Base-by-base conservation (phyloP, 1,284 basidiomycete species). In the Ceratorhiza oryzae-sativae region DNA sequence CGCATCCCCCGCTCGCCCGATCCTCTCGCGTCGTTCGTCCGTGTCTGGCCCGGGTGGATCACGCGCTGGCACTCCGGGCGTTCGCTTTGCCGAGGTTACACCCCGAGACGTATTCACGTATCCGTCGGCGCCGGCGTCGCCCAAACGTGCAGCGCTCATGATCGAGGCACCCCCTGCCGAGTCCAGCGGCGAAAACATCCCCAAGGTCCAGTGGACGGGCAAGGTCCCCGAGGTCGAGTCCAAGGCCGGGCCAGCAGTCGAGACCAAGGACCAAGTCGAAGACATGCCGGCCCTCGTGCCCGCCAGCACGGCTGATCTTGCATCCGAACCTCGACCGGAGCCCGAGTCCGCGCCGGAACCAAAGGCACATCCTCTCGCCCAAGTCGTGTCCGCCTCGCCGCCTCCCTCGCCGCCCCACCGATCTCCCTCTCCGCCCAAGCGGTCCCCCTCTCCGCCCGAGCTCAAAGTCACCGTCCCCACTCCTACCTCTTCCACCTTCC, bases 71-170 rank as follows among this genome's bases (percentile, higher is more conserved):
- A 42, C 45, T 45, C 82, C 84, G 6, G 83, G 79, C 70, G 77
- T 87, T 18, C 85, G 86, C n/a, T 87, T 87, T 71, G 85, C 86
- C 27, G 84, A 86, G 8, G 77, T 87, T 12, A 84, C 82, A 0
- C 82, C 85, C 0, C 77, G 81, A 8, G 84, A 87, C 72, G 86
- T 93, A 1, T 84, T 91, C 77, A 88, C 93, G 0, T 93, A 93
- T 76, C 89, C 91, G 76, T 92, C 91, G 23, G 88, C 87, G 0
- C 91, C 91, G 1, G 82, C 89, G 1, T 92, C 92, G 2, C 91
- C 91, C 0, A 85, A 85, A 49, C 84, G 83, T 74, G 73, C 81
- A 0, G 75, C 86, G 2, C 79, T 81, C 0, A 76, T 84, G 0
- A 77, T 82, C 8, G 82, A 84, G 2, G 82, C 86, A n/a, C 86